phyloP scores from a whole-genome alignment of 352 stramenopile species.

The Albugo laibachii region DNA sequence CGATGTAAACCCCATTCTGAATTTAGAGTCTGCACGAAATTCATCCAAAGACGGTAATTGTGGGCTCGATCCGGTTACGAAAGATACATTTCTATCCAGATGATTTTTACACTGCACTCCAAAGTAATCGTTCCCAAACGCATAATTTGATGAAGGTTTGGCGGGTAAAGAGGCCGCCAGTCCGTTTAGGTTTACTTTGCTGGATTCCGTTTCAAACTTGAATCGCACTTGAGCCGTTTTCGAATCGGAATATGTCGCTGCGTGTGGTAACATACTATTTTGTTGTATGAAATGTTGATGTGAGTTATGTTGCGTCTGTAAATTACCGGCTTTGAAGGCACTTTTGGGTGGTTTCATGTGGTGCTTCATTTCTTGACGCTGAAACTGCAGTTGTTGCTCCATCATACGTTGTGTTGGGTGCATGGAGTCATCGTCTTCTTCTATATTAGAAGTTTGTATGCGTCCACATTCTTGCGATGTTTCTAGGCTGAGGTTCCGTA shows the following conservation, averaged over 20 bases:
- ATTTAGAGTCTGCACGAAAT: constrained; percentile 30
- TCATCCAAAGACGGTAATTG: constrained; percentile 45
- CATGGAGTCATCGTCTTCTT: constrained; percentile 5
- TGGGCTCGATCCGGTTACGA: constrained; percentile 30
- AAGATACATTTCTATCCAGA: neutral
- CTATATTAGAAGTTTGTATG: constrained; percentile 6
- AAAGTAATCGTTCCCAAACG: no score
- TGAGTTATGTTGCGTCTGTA: no score
- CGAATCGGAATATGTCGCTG: no score
- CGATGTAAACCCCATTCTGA: no score
- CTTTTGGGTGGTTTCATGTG: neutral
- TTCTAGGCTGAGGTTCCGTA: neutral
- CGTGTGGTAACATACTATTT: no score
- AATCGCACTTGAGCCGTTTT: no score
- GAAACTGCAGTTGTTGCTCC: constrained; percentile 46
- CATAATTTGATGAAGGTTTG: no score
- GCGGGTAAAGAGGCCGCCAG: no score
- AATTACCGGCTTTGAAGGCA: neutral
- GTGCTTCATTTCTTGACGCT: constrained; percentile 47
- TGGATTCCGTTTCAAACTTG: no score
- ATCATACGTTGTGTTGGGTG: constrained; percentile 7
- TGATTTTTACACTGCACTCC: no score
- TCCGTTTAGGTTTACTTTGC: no score
- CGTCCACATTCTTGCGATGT: constrained; percentile 1
- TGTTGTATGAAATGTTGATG: no score